Evolutionary conservation across 345 rosid species (phyloP), one percentile per base, ranked within the genome.

Genomic region (Eutrema japonicum): DNA sequence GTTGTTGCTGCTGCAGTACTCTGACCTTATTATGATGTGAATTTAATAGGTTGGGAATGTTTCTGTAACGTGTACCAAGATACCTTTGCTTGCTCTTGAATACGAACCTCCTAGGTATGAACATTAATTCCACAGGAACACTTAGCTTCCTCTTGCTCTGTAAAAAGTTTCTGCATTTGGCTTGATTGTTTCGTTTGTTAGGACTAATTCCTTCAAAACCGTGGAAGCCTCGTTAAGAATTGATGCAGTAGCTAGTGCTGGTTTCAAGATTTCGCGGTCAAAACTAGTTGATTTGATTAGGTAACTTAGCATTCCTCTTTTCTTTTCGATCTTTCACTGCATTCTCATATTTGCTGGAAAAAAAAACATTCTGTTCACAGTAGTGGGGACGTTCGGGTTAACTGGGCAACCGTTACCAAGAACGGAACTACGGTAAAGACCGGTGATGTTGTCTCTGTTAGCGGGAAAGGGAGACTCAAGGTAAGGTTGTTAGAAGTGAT

Each of bases 181-280:
- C 16, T 56, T 64, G 18, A 38, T 18, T 64, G 33, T 36, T 47
- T 45, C 29, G 51, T 54, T 48, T n/a, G 33, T 66, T 84, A 93
- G 98, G 87, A 90, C 92, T 14, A 85, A 82, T 64, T 68, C 95
- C 41, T 87, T 87, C 79, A 91, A 77, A 85, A 80, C 98, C 3
- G 73, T 88, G 60, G 97, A 94, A 74, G 93, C 97, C 65, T 94
- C 97, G 0, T 79, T 91, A 42, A 85, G 98, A 74, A 86, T 94
- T 37, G 98, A 94, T 86, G 97, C 98, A 63, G 74, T 94, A 35
- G 97, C 95, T 64, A 94, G 98, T 85, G 98, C 96, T n/a, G 97
- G 98, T 66, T 94, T 89, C 78, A 94, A 88, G 86, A 87, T 91
- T 65, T 91, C 97, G 37, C 79, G 96, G 66, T 87, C 98, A 64